Conservation (phyloP, 2,329 filamentous ascomycete species). For the Alternaria tenuissima region DNA sequence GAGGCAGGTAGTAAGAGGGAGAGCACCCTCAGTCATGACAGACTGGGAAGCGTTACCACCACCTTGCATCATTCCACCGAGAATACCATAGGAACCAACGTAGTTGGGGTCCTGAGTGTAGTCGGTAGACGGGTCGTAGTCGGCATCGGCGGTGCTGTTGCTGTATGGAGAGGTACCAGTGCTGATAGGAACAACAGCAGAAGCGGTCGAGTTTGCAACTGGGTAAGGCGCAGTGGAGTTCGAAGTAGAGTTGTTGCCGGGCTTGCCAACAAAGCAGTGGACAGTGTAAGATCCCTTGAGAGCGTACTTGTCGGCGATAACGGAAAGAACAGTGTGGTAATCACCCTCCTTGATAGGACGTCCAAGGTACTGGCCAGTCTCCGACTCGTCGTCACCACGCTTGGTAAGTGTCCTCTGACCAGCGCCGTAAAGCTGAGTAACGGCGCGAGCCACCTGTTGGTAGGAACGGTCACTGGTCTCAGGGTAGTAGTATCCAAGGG, state of each 20-base stretch:
- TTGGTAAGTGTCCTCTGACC: conserved; percentile 52
- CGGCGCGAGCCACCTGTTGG: conserved; percentile 34
- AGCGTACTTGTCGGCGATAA: conserved; percentile 46
- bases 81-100: conserved; percentile 45
- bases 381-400: conserved; percentile 22
- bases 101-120: conserved; percentile 43
- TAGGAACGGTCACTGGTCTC: conserved; percentile 40
- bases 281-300: conserved; percentile 49
- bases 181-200: conserved; percentile 5
- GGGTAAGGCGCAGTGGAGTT: conserved; percentile 29
- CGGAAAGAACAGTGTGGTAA: conserved; percentile 45
- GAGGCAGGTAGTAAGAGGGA: conserved; percentile 47
- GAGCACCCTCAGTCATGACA: conserved; percentile 42
- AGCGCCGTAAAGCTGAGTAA: conserved; percentile 42
- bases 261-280: conserved; percentile 48
- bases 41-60: conserved; percentile 34
- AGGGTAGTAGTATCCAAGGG: conserved; percentile 55
- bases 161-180: conserved; percentile 22
- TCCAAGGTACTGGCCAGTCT: conserved; percentile 41
- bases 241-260: conserved; percentile 33
- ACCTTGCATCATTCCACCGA: conserved; percentile 38
- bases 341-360: conserved; percentile 45
- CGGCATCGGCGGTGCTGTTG: conserved; percentile 31
- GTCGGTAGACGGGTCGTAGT: conserved; percentile 38
- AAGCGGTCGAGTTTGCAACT: conserved; percentile 28